A percentile compares a stretch with the other conserved stretches of the same genome.
Evolutionary conservation across 352 stramenopile species (phyloP).

Genomic region (Thraustochytrium sp.): DNA sequence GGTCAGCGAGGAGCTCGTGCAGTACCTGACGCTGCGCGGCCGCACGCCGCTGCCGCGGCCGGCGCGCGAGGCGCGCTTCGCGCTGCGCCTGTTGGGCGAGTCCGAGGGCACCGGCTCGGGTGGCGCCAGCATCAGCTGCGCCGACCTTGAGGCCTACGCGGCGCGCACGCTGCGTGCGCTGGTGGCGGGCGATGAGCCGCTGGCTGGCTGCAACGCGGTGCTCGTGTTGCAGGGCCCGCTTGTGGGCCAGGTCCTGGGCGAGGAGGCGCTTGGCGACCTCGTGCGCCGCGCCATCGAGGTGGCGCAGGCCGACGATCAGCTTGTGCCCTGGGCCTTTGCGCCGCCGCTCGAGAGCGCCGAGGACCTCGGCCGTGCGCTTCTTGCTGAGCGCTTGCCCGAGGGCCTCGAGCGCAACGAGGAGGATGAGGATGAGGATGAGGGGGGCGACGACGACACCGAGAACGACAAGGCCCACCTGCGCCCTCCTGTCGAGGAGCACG

Average conservation of each 20-base stretch:
- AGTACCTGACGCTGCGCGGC: background rate
- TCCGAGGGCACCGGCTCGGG: background rate
- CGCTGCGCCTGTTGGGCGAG: background rate
- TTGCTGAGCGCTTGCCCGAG: background rate
- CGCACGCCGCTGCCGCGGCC: background rate
- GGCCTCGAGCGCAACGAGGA: background rate
- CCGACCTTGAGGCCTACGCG: background rate
- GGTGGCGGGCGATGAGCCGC: background rate
- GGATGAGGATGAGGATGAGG: background rate
- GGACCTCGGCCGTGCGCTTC: background rate
- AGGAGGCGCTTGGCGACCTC: background rate
- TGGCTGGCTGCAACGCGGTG: background rate
- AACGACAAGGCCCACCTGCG: too few relatives aligned
- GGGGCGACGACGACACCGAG: background rate
- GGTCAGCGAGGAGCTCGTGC: constrained; percentile 14
- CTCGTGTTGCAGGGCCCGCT: constrained; percentile 3
- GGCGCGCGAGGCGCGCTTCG: background rate
- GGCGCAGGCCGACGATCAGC: background rate
- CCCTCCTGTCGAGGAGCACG: background rate
- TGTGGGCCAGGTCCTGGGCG: background rate
- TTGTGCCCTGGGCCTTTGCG: background rate
- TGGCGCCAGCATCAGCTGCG: background rate
- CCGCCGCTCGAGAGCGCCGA: background rate
- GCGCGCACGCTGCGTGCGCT: background rate
- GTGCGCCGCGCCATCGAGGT: background rate